Percentiles rank a stretch among this genome's conserved stretches.
Conservation (phyloP, 441 rosid genomes). For the Eruca vesicaria region DNA sequence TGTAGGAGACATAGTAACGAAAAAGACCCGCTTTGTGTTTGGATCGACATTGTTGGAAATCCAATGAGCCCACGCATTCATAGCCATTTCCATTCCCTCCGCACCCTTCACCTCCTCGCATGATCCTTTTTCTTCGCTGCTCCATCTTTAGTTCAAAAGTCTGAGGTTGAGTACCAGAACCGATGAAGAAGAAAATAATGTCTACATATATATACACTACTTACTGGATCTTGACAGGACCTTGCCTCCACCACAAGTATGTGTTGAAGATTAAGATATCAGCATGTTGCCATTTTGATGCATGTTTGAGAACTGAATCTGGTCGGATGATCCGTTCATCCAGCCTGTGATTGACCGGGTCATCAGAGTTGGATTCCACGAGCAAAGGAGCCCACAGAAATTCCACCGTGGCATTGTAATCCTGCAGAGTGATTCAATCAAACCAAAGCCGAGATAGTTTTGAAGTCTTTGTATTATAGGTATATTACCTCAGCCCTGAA, state of each 20-base stretch:
- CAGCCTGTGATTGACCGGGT: slow-evolving; percentile 90
- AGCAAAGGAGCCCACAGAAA: slow-evolving; percentile 97
- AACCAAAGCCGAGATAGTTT: not conserved
- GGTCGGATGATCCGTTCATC: slow-evolving; percentile 79
- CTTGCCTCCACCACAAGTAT: slow-evolving; percentile 99
- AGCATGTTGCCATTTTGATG: slow-evolving; percentile 91
- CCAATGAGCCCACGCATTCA: slow-evolving; percentile 94
- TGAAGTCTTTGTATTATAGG: not conserved
- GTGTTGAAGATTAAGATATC: slow-evolving; percentile 88
- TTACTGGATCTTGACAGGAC: slow-evolving; percentile 79
- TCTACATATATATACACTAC: not conserved
- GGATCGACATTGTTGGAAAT: slow-evolving; percentile 54
- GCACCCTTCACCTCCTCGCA: slow-evolving; percentile 81
- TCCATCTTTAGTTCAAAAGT: slow-evolving; percentile 62
- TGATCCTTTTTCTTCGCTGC: slow-evolving; percentile 54
- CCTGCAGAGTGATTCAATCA: slow-evolving; percentile 41
- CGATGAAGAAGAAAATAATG: not conserved
- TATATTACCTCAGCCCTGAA: slow-evolving; percentile 79
- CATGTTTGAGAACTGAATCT: slow-evolving; percentile 87
- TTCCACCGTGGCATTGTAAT: slow-evolving; percentile 88
- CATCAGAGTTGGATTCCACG: slow-evolving; percentile 94
- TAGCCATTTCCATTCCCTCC: slow-evolving; percentile 88
- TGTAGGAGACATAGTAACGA: slow-evolving; percentile 93
- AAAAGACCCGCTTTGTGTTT: slow-evolving; percentile 57
- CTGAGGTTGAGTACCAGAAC: not conserved